Evolutionary conservation across 2,329 filamentous ascomycete species (phyloP).

Genomic region (Metarhizium rileyi): DNA sequence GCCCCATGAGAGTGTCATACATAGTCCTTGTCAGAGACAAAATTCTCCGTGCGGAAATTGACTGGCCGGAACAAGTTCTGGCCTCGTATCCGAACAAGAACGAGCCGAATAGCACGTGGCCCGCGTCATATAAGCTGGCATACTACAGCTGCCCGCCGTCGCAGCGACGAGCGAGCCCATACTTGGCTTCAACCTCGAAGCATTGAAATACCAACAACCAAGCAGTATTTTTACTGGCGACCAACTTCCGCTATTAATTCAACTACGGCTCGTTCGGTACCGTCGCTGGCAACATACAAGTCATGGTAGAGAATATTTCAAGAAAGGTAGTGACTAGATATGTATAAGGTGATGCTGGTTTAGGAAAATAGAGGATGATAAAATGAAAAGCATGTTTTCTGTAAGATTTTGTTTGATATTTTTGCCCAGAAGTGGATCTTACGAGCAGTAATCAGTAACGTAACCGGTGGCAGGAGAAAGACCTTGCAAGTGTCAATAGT

Average conservation of each 20-base stretch:
- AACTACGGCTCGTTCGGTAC: conserved; percentile 43
- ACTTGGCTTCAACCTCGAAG: too few species aligned
- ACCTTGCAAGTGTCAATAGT: conserved; percentile 33
- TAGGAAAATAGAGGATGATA: too few species aligned
- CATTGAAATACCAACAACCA: too few species aligned
- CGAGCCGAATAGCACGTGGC: conserved; percentile 29
- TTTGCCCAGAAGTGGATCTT: conserved; percentile 28
- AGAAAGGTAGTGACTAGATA: too few species aligned
- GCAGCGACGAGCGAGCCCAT: conserved; percentile 21
- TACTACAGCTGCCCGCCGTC: conserved; percentile 44
- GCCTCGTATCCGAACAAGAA: conserved; percentile 37
- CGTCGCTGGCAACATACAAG: conserved; percentile 36
- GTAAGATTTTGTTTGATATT: too few species aligned
- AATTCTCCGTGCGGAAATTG: conserved; percentile 37
- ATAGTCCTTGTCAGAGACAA: conserved; percentile 42
- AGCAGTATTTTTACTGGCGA: conserved; percentile 15
- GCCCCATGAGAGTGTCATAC: conserved; percentile 35
- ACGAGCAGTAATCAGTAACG: conserved; percentile 38
- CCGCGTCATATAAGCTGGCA: conserved; percentile 24
- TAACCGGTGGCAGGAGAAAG: conserved; percentile 35
- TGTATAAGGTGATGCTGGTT: too few species aligned
- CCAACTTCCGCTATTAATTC: conserved; percentile 46
- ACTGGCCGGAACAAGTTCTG: conserved; percentile 32
- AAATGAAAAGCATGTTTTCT: too few species aligned
- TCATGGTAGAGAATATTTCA: too few species aligned